phyloP scores from a whole-genome alignment of 179 eudicot species.

The Carnegiea gigantea region DNA sequence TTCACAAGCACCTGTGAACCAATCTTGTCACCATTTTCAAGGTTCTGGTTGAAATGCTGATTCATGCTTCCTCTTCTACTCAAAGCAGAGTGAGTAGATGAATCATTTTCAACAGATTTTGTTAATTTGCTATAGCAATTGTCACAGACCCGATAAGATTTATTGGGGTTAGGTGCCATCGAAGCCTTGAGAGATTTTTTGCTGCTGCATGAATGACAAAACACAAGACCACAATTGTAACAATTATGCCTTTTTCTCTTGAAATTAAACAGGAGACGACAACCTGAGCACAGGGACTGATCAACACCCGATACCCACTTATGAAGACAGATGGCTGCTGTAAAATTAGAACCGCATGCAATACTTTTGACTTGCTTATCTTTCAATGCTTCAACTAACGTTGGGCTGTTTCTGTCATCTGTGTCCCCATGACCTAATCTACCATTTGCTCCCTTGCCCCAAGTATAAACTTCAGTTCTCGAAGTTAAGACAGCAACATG shows the following conservation, averaged over 20 bases:
- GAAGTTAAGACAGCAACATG: slow-evolving; percentile 70
- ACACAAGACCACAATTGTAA: slow-evolving; percentile 74
- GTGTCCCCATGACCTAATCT: slow-evolving; percentile 71
- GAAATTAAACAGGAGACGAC: slow-evolving; percentile 44
- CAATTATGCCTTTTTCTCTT: slow-evolving; percentile 50
- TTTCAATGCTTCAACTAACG: slow-evolving; percentile 62
- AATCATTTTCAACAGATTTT: slow-evolving; percentile 40
- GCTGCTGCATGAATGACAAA: slow-evolving; percentile 70
- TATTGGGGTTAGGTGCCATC: slow-evolving; percentile 59
- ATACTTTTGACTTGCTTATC: slow-evolving; percentile 67
- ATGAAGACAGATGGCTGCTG: slow-evolving; percentile 74
- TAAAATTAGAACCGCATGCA: slow-evolving; percentile 64
- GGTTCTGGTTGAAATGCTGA: slow-evolving; percentile 32
- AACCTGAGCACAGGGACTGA: slow-evolving; percentile 56
- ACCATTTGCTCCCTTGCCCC: slow-evolving; percentile 83
- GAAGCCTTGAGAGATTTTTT: slow-evolving; percentile 63
- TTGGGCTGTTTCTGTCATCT: slow-evolving; percentile 60
- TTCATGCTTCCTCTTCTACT: slow-evolving; percentile 50
- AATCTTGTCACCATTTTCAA: slow-evolving; percentile 45
- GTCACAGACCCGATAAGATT: slow-evolving; percentile 71
- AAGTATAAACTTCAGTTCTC: slow-evolving; percentile 64
- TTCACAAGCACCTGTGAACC: slow-evolving; percentile 27
- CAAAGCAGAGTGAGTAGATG: slow-evolving; percentile 50
- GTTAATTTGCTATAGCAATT: slow-evolving; percentile 50
- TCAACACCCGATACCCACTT: slow-evolving; percentile 64